phyloP scores from a whole-genome alignment of 805 yeast species.

The Lipomyces spencermartinsiae region DNA sequence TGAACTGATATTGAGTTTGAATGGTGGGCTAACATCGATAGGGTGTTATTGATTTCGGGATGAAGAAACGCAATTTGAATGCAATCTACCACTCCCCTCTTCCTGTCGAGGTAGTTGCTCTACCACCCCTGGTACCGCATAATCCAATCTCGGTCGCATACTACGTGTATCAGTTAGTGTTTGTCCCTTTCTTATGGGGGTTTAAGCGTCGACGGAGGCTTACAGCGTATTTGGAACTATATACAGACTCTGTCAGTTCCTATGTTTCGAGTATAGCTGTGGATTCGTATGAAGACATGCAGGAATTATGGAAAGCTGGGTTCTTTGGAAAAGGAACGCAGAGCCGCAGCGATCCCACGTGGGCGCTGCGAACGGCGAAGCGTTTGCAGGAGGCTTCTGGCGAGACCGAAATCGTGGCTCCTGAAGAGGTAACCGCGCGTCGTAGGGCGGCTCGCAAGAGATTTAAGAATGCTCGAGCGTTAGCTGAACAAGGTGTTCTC shows the following conservation, averaged over 20 bases:
- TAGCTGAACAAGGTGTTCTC: constrained; percentile 55
- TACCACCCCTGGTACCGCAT: constrained; percentile 57
- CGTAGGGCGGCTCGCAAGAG: constrained; percentile 74
- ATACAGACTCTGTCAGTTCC: constrained; percentile 27
- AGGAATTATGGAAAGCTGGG: constrained; percentile 77
- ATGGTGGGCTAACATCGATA: neutral
- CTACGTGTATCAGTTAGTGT: constrained; percentile 47
- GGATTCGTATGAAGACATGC: constrained; percentile 53
- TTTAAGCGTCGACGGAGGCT: constrained; percentile 32
- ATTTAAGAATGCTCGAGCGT: constrained; percentile 73
- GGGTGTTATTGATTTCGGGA: constrained; percentile 9
- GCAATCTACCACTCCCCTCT: constrained; percentile 57
- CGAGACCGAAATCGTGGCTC: constrained; percentile 51
- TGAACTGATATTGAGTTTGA: neutral
- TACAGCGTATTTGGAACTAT: constrained; percentile 36
- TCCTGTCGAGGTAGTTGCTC: constrained; percentile 56
- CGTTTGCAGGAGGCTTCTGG: constrained; percentile 51
- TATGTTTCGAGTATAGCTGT: constrained; percentile 47
- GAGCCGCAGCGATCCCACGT: constrained; percentile 91
- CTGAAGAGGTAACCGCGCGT: constrained; percentile 78
- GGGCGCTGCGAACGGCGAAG: constrained; percentile 71
- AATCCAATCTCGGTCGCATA: constrained; percentile 71
- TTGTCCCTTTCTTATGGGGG: constrained; percentile 9
- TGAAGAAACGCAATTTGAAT: constrained; percentile 38
- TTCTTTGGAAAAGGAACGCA: constrained; percentile 92